phyloP scores from a whole-genome alignment of 306 rosid genomes.

The Castanea sativa region DNA sequence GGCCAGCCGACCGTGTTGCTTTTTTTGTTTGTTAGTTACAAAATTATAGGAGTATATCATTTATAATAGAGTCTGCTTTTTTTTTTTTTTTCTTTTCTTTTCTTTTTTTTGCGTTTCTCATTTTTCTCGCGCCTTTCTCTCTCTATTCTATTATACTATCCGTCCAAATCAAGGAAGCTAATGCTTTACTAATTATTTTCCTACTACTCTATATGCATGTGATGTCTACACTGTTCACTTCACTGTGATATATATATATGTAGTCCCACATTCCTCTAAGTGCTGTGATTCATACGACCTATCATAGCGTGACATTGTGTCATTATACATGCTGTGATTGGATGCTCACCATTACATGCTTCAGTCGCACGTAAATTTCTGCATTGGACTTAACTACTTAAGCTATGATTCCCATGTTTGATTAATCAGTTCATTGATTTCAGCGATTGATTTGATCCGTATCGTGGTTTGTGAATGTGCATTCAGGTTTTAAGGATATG shows the following conservation, averaged over 20 bases:
- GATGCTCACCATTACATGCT: no score
- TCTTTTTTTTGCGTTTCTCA: not conserved
- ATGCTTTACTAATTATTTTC: constrained; percentile 4
- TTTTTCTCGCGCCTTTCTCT: not conserved
- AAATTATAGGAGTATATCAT: not conserved
- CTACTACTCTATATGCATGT: not conserved
- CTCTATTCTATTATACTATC: constrained; percentile 3
- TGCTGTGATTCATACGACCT: no score
- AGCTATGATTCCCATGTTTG: not conserved
- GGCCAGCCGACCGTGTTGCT: constrained; percentile 52
- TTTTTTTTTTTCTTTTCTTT: not conserved
- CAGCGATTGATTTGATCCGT: not conserved
- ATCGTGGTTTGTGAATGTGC: not conserved
- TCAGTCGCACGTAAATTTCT: no score
- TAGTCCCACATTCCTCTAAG: no score
- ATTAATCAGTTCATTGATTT: not conserved
- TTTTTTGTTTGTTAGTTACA: constrained; percentile 12
- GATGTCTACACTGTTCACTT: constrained; percentile 1
- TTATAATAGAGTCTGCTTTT: not conserved
- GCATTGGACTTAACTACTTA: not conserved
- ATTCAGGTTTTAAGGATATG: not conserved
- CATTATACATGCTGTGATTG: no score
- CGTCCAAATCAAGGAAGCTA: constrained; percentile 47
- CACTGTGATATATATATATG: not conserved
- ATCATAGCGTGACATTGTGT: no score